Conservation (phyloP, 305 asterid species). For the Ruellia speciosa region DNA sequence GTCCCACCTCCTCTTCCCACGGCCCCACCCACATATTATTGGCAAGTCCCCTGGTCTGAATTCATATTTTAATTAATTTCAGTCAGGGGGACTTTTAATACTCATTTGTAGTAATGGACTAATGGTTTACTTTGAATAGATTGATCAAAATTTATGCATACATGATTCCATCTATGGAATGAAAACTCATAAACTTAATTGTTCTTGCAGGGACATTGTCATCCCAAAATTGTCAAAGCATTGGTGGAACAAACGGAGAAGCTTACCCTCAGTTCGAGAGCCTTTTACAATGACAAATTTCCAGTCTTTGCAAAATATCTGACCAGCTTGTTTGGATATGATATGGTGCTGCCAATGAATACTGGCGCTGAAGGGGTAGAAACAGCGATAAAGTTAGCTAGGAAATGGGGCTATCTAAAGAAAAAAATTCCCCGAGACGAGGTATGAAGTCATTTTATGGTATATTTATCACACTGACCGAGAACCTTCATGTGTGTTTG, state of each 20-base stretch:
- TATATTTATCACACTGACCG: constrained; percentile 1
- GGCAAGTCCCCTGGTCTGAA: no score
- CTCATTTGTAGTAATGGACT: no score
- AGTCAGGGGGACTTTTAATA: no score
- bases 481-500: constrained; percentile 8
- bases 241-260: constrained; percentile 68
- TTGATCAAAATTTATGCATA: not conserved
- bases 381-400: constrained; percentile 84
- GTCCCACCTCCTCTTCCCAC: not conserved
- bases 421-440: constrained; percentile 74
- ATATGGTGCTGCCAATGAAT: constrained; percentile 94
- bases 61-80: no score
- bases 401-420: constrained; percentile 88
- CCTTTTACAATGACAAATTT: constrained; percentile 78
- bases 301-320: constrained; percentile 76
- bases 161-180: constrained; percentile 7
- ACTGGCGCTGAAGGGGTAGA: constrained; percentile 98
- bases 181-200: constrained; percentile 11
- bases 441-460: constrained; percentile 29
- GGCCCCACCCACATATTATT: not conserved
- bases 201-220: constrained; percentile 80
- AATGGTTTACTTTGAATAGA: not conserved
- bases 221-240: constrained; percentile 81
- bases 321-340: constrained; percentile 80
- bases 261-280: constrained; percentile 95